These are phyloP conservation scores for Podospora anserina DNA, from an alignment of 495 filamentous ascomycete genomes.

Conservation along the genomic window DNA sequence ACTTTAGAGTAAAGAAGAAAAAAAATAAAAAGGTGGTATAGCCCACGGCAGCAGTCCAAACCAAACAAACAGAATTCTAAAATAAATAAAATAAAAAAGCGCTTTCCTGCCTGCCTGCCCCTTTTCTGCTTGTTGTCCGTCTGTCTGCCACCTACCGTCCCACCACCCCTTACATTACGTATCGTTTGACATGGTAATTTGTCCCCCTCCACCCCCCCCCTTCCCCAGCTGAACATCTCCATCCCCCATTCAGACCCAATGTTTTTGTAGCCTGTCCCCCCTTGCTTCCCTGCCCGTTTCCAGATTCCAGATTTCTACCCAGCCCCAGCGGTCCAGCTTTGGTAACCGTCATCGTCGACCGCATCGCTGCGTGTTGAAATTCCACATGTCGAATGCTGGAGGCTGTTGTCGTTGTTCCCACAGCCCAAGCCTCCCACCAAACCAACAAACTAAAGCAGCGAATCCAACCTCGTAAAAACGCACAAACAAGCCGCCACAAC, in stretches of 20 bases:
- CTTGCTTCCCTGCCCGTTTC: not conserved
- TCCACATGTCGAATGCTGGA: too few species aligned
- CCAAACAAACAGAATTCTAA: not conserved
- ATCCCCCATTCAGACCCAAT: not conserved
- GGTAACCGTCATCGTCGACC: too few species aligned
- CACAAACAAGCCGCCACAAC: constrained; percentile 94
- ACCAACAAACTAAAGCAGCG: constrained; percentile 62
- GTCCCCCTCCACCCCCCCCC: too few species aligned
- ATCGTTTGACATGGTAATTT: not conserved
- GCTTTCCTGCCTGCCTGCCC: not conserved
- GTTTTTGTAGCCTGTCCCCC: not conserved
- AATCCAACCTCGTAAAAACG: constrained; percentile 95
- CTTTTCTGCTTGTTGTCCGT: not conserved
- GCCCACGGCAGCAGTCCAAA: not conserved
- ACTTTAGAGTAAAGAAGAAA: constrained; percentile 11
- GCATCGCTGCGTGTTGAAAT: not conserved
- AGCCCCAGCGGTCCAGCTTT: not conserved
- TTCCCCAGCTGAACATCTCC: not conserved
- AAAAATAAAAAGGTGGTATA: constrained; percentile 1
- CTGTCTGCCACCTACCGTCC: too few species aligned
- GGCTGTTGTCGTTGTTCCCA: too few species aligned
- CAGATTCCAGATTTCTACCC: not conserved
- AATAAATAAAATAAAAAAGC: not conserved
- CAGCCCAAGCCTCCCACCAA: not conserved
- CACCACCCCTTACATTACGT: not conserved